phyloP scores from a whole-genome alignment of 495 filamentous ascomycete species.

The Annulohypoxylon bovei region DNA sequence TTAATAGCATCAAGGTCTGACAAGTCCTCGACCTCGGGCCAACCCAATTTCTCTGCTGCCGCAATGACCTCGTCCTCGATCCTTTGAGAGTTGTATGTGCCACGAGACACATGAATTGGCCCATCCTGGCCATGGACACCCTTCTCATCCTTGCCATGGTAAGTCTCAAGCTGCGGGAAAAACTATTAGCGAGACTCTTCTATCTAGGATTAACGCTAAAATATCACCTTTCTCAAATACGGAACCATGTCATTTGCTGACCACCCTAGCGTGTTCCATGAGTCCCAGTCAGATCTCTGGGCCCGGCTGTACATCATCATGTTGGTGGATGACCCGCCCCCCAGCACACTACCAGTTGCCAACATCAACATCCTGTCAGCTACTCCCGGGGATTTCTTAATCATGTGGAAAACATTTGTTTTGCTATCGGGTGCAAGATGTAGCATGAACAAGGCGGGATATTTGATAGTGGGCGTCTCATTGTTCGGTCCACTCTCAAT shows the following conservation, averaged over 20 bases:
- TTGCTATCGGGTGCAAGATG: background rate
- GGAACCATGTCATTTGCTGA: constrained; percentile 59
- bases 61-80: constrained; percentile 52
- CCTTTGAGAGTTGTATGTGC: constrained; percentile 38
- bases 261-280: constrained; percentile 54
- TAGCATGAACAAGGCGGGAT: constrained; percentile 38
- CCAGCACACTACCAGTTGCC: background rate
- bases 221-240: constrained; percentile 59
- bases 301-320: constrained; percentile 6
- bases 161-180: constrained; percentile 55
- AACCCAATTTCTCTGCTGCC: constrained; percentile 45
- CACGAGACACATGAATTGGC: constrained; percentile 58
- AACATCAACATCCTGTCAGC: background rate
- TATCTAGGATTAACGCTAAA: too few species aligned
- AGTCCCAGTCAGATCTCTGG: background rate
- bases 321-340: constrained; percentile 17
- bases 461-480: constrained; percentile 25
- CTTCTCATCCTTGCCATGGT: constrained; percentile 44
- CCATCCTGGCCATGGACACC: constrained; percentile 57
- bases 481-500: constrained; percentile 49
- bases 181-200: background rate
- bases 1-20: constrained; percentile 33
- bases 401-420: background rate
- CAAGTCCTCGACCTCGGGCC: constrained; percentile 35
- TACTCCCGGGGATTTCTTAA: constrained; percentile 4